These are phyloP conservation scores for Theobroma grandiflorum DNA, from an alignment of 441 rosid genomes.

Conservation along the genomic window DNA sequence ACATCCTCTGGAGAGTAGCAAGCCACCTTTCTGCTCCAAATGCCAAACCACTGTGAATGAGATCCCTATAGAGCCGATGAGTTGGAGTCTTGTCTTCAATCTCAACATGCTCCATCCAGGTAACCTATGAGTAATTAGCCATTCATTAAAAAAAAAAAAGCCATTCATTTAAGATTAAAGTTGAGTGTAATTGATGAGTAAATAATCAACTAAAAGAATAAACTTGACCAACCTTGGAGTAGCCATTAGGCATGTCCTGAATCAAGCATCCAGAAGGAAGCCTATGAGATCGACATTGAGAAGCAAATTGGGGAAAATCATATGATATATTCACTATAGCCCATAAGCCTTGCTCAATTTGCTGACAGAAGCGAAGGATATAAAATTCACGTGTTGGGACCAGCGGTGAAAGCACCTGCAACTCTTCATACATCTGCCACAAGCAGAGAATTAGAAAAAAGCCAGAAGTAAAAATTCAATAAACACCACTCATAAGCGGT, in stretches of 20 bases:
- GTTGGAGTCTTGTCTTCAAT: constrained; percentile 70
- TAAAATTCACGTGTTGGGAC: constrained; percentile 83
- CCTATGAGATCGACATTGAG: constrained; percentile 63
- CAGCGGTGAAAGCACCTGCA: constrained; percentile 90
- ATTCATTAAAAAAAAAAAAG: not conserved
- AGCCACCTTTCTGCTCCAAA: constrained; percentile 94
- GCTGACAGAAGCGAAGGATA: constrained; percentile 83
- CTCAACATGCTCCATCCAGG: constrained; percentile 93
- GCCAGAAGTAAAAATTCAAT: not conserved
- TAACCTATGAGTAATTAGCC: constrained; percentile 54
- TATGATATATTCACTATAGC: constrained; percentile 84
- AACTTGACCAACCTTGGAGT: constrained; percentile 70
- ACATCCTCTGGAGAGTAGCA: constrained; percentile 81
- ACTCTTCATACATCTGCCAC: constrained; percentile 83
- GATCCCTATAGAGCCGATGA: constrained; percentile 71
- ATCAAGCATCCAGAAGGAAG: constrained; percentile 98
- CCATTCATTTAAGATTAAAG: constrained; percentile 15
- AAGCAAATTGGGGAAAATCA: constrained; percentile 73
- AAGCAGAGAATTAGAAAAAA: not conserved
- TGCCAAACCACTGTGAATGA: constrained; percentile 72
- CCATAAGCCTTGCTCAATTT: constrained; percentile 93
- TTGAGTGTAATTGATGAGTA: not conserved
- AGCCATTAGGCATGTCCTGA: constrained; percentile 96
- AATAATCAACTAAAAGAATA: not conserved
- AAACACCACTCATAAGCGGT: not conserved